Evolutionary conservation across 306 rosid genomes (phyloP), one percentile per base, ranked within the genome.

Genomic region (Crotalaria pallida): DNA sequence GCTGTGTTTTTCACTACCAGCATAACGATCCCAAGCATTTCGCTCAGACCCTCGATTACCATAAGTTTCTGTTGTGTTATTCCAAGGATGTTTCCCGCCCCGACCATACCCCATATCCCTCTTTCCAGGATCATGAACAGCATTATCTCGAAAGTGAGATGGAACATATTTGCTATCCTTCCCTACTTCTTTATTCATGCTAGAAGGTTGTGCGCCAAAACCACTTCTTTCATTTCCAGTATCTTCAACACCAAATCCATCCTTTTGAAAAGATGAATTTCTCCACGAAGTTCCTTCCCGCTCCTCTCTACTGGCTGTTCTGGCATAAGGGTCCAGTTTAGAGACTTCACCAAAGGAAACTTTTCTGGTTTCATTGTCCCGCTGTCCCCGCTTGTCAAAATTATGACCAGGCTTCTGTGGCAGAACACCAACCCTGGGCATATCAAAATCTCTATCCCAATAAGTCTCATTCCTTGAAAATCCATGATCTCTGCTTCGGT

Each of bases 311-410:
- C 83, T 81, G 15, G 84, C 70, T 26, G 79, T 61, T 73, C 87
- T 80, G 81, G 49, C 80, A 82, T 68, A 85, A 36, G 78, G 81
- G 75, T 86, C 96, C 76, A 77, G 65, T 74, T 84, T 87, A 47
- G 82, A 84, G 83, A 84, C 89, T 80, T 87, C 94, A 61, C 86
- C 80, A 77, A 89, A 84, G 73, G 82, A 69, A 79, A 81, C 76
- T 79, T 84, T 93, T 45, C 94, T 90, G 76, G 87, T 74, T 76
- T 90, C 98, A 87, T 84, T 66, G 88, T 90, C 94, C 78, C 80
- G 71, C 63, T 65, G 87, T 81, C 82, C 88, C 88, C 90, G 69
- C 81, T 86, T 81, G 59, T 88, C 90, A 72, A 80, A 77, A 61
- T 69, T 82, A 50, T 58, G 84, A 62, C 55, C 76, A 36, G 80